A percentile compares a stretch with the other conserved stretches of the same genome.
These are phyloP conservation scores for Daldinia bambusicola DNA, from an alignment of 495 filamentous ascomycete species.

Conservation along the genomic window DNA sequence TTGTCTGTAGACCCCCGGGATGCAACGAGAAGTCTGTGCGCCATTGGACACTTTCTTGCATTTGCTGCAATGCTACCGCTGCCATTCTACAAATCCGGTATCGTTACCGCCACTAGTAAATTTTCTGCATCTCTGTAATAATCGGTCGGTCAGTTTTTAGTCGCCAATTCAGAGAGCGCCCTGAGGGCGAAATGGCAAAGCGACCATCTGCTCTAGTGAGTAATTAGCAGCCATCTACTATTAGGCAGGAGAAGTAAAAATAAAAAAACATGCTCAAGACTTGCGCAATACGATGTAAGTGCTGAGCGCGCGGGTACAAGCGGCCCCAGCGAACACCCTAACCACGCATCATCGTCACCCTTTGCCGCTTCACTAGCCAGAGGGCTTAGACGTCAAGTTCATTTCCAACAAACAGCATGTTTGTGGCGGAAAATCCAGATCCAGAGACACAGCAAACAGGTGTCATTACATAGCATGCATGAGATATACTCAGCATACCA, in stretches of 20 bases:
- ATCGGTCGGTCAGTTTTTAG: conserved; percentile 28
- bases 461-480: background rate
- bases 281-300: conserved; percentile 11
- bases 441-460: conserved; percentile 33
- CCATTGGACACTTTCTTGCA: conserved; percentile 42
- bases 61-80: conserved; percentile 40
- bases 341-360: conserved; percentile 31
- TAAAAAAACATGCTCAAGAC: conserved; percentile 7
- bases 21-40: conserved; percentile 30
- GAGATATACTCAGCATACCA: conserved; percentile 24
- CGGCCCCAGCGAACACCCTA: conserved; percentile 25
- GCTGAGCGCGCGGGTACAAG: conserved; percentile 33
- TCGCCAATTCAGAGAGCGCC: conserved; percentile 39
- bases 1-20: conserved; percentile 36
- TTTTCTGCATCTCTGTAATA: conserved; percentile 39
- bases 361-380: conserved; percentile 33
- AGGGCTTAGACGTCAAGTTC: conserved; percentile 38
- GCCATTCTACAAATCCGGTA: conserved; percentile 42
- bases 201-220: conserved; percentile 16
- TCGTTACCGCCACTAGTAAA: conserved; percentile 42
- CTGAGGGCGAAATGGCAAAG: conserved; percentile 33
- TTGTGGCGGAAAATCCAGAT: conserved; percentile 32
- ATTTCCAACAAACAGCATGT: conserved; percentile 34
- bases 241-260: too few relatives aligned
- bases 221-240: background rate